Evolutionary conservation across 208 protist genomes (phyloP).

Genomic region (Crithidia sp.): DNA sequence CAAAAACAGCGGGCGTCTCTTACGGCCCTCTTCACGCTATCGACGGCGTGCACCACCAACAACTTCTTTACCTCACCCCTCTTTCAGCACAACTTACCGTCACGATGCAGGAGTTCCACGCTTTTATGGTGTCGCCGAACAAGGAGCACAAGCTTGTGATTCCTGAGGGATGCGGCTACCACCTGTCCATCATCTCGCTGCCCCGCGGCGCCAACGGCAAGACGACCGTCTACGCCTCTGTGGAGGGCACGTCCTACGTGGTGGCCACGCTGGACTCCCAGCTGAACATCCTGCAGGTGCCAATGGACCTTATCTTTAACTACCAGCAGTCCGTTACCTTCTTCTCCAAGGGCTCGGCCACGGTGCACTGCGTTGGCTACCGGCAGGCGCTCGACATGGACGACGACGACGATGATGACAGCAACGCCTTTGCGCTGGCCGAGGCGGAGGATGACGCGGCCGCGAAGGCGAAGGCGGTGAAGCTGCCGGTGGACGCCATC

Average conservation of each 20-base stretch:
- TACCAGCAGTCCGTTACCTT: conserved; percentile 75
- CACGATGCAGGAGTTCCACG: conserved; percentile 84
- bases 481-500: conserved; percentile 34
- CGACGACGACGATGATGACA: conserved; percentile 39
- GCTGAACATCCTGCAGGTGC: conserved; percentile 61
- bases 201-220: conserved; percentile 68
- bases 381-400: conserved; percentile 68
- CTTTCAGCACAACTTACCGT: no score
- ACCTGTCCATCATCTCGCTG: conserved; percentile 75
- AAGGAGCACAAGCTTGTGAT: conserved; percentile 73
- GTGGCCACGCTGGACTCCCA: conserved; percentile 73
- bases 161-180: conserved; percentile 60
- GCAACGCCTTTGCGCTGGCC: conserved; percentile 15
- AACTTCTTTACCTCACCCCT: no score
- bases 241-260: conserved; percentile 84
- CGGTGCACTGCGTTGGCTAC: conserved; percentile 86
- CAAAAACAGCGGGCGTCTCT: no score
- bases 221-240: conserved; percentile 76
- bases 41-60: no score
- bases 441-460: conserved; percentile 30
- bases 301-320: conserved; percentile 87
- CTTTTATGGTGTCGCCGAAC: conserved; percentile 69
- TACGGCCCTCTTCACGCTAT: no score
- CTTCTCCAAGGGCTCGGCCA: conserved; percentile 71
- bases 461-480: conserved; percentile 1